Conservation (phyloP, 2,329 filamentous ascomycete genomes). For the Ceratocystis lukuohia region DNA sequence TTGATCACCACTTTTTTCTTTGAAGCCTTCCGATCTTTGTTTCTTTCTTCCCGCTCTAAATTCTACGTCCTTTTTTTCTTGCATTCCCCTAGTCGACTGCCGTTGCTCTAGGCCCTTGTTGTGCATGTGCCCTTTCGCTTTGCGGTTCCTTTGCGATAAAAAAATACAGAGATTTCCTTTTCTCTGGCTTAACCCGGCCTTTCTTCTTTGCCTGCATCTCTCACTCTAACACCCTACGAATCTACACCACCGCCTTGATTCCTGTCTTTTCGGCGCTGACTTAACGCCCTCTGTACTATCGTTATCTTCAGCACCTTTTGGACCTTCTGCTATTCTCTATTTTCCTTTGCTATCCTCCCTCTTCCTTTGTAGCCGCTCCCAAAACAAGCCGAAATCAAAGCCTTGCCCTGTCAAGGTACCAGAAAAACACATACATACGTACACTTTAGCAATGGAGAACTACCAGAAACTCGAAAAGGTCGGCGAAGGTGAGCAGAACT, state of each 20-base stretch:
- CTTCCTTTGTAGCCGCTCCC: neutral
- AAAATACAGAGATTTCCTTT: slow-evolving; percentile 13
- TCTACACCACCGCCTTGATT: no score
- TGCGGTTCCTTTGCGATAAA: slow-evolving; percentile 3
- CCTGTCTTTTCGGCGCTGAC: no score
- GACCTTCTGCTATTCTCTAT: neutral
- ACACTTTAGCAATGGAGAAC: slow-evolving; percentile 53
- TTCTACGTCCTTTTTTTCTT: slow-evolving; percentile 3
- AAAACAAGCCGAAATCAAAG: no score
- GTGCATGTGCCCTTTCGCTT: neutral
- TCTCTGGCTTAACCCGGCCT: slow-evolving; percentile 17
- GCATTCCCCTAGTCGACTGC: neutral
- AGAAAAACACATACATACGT: slow-evolving; percentile 18
- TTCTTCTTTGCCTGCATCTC: slow-evolving; percentile 3
- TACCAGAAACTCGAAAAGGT: slow-evolving; percentile 96
- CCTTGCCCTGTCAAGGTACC: slow-evolving; percentile 9
- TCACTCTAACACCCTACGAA: no score
- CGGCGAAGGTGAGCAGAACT: slow-evolving; percentile 57
- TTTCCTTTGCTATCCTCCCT: neutral
- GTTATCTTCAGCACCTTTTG: neutral
- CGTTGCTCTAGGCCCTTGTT: neutral
- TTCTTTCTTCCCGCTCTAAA: neutral
- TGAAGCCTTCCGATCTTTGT: neutral
- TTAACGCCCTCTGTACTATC: neutral
- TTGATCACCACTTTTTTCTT: neutral